These are phyloP conservation scores for Annulohypoxylon stygium DNA, from an alignment of 495 filamentous ascomycete species.

Conservation along the genomic window DNA sequence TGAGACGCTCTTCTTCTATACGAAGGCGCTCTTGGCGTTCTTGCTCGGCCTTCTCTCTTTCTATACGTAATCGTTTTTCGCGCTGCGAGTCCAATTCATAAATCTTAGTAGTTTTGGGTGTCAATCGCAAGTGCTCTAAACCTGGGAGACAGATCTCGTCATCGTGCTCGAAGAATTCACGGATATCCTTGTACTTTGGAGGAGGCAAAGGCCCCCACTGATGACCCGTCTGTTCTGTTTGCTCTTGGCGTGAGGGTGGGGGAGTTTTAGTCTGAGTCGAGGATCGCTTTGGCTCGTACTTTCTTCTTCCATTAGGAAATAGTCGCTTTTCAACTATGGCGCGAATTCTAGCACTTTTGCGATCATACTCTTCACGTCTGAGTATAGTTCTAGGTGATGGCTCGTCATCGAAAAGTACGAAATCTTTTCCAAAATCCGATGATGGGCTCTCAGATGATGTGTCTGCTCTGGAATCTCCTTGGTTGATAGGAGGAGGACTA, in stretches of 20 bases:
- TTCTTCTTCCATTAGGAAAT: conserved; percentile 30
- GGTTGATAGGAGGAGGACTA: not conserved
- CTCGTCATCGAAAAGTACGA: too few relatives aligned
- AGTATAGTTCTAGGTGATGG: too few relatives aligned
- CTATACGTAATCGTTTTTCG: conserved; percentile 43
- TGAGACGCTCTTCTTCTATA: conserved; percentile 34
- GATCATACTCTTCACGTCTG: too few relatives aligned
- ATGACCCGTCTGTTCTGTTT: not conserved
- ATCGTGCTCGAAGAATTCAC: conserved; percentile 48
- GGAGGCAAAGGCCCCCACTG: conserved; percentile 23
- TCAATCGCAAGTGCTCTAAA: conserved; percentile 26
- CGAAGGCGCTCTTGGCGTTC: conserved; percentile 35
- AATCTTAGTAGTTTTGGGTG: conserved; percentile 38
- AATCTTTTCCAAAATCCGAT: too few relatives aligned
- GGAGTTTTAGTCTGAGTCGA: conserved; percentile 16
- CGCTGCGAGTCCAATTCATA: conserved; percentile 38
- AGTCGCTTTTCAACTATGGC: conserved; percentile 31
- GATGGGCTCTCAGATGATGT: not conserved
- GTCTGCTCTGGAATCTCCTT: not conserved
- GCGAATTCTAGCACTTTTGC: conserved; percentile 7
- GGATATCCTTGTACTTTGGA: conserved; percentile 37
- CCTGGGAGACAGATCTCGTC: conserved; percentile 45
- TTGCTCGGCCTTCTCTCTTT: conserved; percentile 36
- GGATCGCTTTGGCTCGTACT: not conserved
- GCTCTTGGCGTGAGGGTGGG: conserved; percentile 20